phyloP scores from a whole-genome alignment of 2,329 filamentous ascomycete species.

The Pseudogymnoascus sp. region DNA sequence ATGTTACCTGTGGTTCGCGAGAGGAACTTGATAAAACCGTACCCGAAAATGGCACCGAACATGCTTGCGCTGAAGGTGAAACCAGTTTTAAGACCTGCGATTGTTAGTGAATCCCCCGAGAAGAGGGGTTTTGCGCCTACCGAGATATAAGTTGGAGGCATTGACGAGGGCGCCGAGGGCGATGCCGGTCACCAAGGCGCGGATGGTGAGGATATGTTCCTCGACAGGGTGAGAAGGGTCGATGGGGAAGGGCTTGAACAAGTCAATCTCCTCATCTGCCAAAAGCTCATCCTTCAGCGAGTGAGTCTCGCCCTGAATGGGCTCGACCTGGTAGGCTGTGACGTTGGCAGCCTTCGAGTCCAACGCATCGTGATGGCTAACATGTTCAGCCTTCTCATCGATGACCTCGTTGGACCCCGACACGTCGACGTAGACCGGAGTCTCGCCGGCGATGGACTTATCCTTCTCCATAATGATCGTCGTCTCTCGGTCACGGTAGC shows the following conservation, averaged over 20 bases:
- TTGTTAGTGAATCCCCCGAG: conserved; percentile 21
- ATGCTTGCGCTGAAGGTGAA: conserved; percentile 43
- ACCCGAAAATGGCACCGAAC: conserved; percentile 52
- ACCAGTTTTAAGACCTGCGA: conserved; percentile 42
- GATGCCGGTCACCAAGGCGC: conserved; percentile 48
- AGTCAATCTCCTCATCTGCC: conserved; percentile 11
- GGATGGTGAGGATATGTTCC: conserved; percentile 44
- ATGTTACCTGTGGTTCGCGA: conserved; percentile 41
- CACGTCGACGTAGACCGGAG: conserved; percentile 1
- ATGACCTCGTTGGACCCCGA: neutral
- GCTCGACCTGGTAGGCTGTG: neutral
- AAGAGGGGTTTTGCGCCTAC: conserved; percentile 32
- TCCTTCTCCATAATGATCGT: conserved; percentile 3
- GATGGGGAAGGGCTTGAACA: conserved; percentile 32
- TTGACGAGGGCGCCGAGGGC: conserved; percentile 53
- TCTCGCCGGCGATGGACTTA: neutral
- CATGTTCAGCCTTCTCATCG: neutral
- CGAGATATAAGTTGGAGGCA: conserved; percentile 56
- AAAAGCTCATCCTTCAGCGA: conserved; percentile 16
- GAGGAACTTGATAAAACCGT: conserved; percentile 49
- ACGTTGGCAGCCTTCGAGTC: neutral
- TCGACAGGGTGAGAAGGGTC: conserved; percentile 38
- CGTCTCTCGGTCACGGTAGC: conserved; percentile 1
- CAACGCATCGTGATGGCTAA: neutral
- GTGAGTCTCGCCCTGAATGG: neutral